phyloP scores from a whole-genome alignment of 2,329 filamentous ascomycete species.

The Colletotrichum sp. region DNA sequence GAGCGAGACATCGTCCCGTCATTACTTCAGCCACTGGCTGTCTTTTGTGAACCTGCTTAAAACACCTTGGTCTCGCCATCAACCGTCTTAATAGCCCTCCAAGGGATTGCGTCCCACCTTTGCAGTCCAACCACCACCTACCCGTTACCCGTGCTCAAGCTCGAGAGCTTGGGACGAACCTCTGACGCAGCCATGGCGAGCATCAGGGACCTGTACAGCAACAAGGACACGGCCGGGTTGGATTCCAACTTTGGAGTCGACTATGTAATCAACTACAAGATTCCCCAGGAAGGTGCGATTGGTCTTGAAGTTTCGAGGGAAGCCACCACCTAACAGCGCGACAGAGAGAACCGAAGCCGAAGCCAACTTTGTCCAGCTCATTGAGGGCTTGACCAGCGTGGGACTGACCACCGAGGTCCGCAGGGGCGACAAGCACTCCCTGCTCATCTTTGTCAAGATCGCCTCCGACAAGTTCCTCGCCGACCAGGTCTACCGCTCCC shows the following conservation, averaged over 20 bases:
- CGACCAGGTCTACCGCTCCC: slow-evolving; percentile 82
- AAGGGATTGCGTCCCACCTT: slow-evolving; percentile 1
- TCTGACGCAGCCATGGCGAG: slow-evolving; percentile 15
- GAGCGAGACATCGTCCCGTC: slow-evolving; percentile 18
- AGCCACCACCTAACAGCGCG: background rate
- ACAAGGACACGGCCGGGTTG: slow-evolving; percentile 17
- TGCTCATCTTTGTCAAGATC: slow-evolving; percentile 84
- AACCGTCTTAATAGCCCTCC: background rate
- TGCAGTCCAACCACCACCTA: background rate
- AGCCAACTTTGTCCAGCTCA: slow-evolving; percentile 77
- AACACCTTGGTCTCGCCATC: background rate
- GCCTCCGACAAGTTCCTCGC: slow-evolving; percentile 76
- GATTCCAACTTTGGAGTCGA: slow-evolving; percentile 64
- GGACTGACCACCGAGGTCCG: slow-evolving; percentile 91
- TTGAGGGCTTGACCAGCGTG: slow-evolving; percentile 75
- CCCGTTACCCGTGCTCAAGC: slow-evolving; percentile 11
- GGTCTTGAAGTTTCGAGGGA: background rate
- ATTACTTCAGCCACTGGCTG: slow-evolving; percentile 18
- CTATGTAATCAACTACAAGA: slow-evolving; percentile 84
- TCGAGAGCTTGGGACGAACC: slow-evolving; percentile 10
- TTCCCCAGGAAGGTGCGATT: slow-evolving; percentile 66
- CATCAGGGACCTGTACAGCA: slow-evolving; percentile 18
- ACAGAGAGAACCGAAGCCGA: slow-evolving; percentile 73
- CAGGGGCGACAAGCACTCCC: slow-evolving; percentile 73
- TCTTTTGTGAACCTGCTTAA: background rate